phyloP scores from a whole-genome alignment of 2,329 filamentous ascomycete genomes.

The Rhytidhysteron rufulum region DNA sequence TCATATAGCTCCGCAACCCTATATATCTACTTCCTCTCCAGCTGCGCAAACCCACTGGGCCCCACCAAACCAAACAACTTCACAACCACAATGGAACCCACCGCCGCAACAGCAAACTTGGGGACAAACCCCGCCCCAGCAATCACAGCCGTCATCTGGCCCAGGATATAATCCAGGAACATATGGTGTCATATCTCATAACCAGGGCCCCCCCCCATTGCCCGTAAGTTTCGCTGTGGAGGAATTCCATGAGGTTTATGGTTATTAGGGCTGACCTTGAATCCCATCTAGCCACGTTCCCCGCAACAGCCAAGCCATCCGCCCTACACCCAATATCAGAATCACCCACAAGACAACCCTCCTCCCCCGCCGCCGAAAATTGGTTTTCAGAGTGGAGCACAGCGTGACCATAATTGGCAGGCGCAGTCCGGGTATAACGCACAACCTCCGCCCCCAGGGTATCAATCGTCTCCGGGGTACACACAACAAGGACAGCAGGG shows the following conservation, averaged over 20 bases:
- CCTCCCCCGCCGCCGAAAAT: conserved; percentile 36
- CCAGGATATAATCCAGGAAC: conserved; percentile 8
- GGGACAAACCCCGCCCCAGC: conserved; percentile 2
- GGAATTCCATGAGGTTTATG: not conserved
- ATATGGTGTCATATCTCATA: conserved; percentile 18
- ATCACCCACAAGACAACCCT: conserved; percentile 24
- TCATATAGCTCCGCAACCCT: conserved; percentile 15
- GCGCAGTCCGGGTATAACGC: conserved; percentile 10
- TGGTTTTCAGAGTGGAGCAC: conserved; percentile 23
- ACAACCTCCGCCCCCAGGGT: conserved; percentile 12
- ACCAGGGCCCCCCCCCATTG: conserved; percentile 15
- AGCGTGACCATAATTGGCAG: conserved; percentile 8
- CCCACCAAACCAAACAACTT: conserved; percentile 15
- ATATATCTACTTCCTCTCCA: conserved; percentile 19
- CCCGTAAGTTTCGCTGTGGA: conserved; percentile 10
- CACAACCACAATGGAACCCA: conserved; percentile 23
- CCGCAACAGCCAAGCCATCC: not conserved
- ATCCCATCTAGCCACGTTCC: conserved; percentile 2
- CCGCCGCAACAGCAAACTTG: conserved; percentile 1
- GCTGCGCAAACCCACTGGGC: conserved; percentile 28
- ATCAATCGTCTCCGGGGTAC: conserved; percentile 14
- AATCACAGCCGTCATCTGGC: conserved; percentile 3
- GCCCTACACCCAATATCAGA: conserved; percentile 13
- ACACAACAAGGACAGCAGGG: conserved; percentile 15
- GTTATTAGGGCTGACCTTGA: conserved; percentile 1